A percentile compares a stretch with the other conserved stretches of the same genome.
phyloP scores from a whole-genome alignment of 1,139 yeast species.

The Lodderomyces oxycetoniae region DNA sequence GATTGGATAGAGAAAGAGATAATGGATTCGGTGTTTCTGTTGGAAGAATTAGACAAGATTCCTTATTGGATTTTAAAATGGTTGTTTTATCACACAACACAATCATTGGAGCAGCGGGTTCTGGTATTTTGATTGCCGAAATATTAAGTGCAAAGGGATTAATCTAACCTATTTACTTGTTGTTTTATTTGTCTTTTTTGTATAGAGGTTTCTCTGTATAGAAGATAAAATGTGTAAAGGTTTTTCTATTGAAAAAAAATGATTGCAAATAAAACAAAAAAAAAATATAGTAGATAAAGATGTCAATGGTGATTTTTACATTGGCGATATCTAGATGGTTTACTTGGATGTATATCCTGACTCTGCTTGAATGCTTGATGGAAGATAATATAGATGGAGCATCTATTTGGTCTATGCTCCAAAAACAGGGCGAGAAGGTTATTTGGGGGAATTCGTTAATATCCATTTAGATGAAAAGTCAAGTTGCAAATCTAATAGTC shows the following conservation, averaged over 20 bases:
- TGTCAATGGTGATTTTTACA: too few species aligned
- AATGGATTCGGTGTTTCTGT: constrained; percentile 92
- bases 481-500: constrained; percentile 40
- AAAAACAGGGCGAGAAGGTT: constrained; percentile 27
- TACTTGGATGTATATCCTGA: too few species aligned
- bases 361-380: constrained; percentile 1
- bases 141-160: constrained; percentile 71
- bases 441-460: constrained; percentile 50
- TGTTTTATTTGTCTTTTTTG: too few species aligned
- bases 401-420: constrained; percentile 46
- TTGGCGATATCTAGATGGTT: too few species aligned
- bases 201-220: too few species aligned
- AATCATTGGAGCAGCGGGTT: constrained; percentile 98
- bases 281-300: too few species aligned
- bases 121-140: constrained; percentile 97
- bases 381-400: constrained; percentile 29
- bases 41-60: constrained; percentile 91
- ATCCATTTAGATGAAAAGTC: constrained; percentile 26
- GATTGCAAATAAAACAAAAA: too few species aligned
- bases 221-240: too few species aligned
- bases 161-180: too few species aligned
- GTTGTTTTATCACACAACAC: constrained; percentile 96
- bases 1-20: constrained; percentile 95
- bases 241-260: too few species aligned
- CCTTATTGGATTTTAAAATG: constrained; percentile 91